These are phyloP conservation scores for Russula dissimulans DNA, from an alignment of 768 basidiomycete species.

Conservation along the genomic window DNA sequence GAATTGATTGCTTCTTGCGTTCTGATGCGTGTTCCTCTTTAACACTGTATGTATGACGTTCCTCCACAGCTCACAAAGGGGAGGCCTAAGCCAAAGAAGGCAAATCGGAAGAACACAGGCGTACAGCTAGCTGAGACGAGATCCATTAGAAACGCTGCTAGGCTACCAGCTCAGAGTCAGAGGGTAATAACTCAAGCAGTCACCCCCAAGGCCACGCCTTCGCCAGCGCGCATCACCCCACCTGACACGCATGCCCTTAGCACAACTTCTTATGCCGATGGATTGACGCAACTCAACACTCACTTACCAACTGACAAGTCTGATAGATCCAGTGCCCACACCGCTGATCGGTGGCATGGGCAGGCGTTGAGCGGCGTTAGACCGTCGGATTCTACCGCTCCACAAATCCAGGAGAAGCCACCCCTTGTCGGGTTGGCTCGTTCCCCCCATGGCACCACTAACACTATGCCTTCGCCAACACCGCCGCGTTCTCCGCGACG, in stretches of 20 bases:
- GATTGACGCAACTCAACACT: background rate
- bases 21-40: constrained; percentile 23
- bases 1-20: constrained; percentile 19
- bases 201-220: background rate
- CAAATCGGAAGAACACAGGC: constrained; percentile 3
- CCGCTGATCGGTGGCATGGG: constrained; percentile 29
- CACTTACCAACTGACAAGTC: background rate
- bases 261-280: background rate
- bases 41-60: constrained; percentile 20
- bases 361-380: constrained; percentile 21
- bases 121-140: background rate
- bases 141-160: background rate
- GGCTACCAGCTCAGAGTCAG: background rate
- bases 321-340: background rate
- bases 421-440: constrained; percentile 26
- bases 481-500: constrained; percentile 30
- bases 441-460: constrained; percentile 36
- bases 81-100: constrained; percentile 39
- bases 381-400: constrained; percentile 1
- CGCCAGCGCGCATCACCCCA: background rate
- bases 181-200: background rate
- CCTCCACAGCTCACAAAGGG: constrained; percentile 61
- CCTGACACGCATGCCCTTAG: background rate
- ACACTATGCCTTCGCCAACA: background rate
- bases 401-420: constrained; percentile 12